phyloP scores from a whole-genome alignment of 495 filamentous ascomycete species.

The Chaetomium cochliodes region DNA sequence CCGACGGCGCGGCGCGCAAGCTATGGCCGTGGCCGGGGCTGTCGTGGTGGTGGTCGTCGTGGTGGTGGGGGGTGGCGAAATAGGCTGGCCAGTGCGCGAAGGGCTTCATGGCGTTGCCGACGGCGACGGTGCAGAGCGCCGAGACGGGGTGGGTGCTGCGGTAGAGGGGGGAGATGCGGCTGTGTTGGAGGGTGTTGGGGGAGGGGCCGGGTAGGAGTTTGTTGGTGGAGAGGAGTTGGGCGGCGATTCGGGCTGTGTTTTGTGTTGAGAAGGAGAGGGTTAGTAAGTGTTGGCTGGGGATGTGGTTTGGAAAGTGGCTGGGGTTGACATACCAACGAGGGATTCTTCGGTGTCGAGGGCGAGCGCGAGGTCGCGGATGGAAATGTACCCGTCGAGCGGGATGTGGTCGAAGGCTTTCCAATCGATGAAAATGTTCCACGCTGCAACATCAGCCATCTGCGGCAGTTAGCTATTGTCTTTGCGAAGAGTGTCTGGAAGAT shows the following conservation, averaged over 20 bases:
- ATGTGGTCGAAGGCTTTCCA: conserved; percentile 39
- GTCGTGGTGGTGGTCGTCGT: conserved; percentile 25
- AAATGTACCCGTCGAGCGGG: conserved; percentile 32
- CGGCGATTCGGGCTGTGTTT: conserved; percentile 28
- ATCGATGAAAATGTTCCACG: conserved; percentile 33
- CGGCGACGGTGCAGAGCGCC: conserved; percentile 24
- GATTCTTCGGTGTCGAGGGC: conserved; percentile 29
- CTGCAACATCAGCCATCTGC: conserved; percentile 28
- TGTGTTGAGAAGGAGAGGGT: neutral
- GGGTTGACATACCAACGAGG: conserved; percentile 26
- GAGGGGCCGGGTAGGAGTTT: conserved; percentile 19
- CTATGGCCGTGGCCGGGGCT: too few species aligned
- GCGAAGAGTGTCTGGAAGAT: neutral
- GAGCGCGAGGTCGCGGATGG: conserved; percentile 29
- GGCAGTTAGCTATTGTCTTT: neutral
- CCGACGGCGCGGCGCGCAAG: too few species aligned
- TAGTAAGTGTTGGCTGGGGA: neutral
- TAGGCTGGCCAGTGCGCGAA: conserved; percentile 32
- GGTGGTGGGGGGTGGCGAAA: conserved; percentile 28
- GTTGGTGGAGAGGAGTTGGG: conserved; percentile 25
- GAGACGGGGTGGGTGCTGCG: conserved; percentile 19
- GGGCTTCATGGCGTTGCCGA: conserved; percentile 34
- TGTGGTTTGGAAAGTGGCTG: too few species aligned
- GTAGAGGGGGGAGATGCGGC: conserved; percentile 31
- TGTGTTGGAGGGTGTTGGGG: conserved; percentile 27